Percentiles rank a stretch among this genome's conserved stretches.
phyloP scores from a whole-genome alignment of 73 alveolate genomes.

The Symbiodinium pilosum region DNA sequence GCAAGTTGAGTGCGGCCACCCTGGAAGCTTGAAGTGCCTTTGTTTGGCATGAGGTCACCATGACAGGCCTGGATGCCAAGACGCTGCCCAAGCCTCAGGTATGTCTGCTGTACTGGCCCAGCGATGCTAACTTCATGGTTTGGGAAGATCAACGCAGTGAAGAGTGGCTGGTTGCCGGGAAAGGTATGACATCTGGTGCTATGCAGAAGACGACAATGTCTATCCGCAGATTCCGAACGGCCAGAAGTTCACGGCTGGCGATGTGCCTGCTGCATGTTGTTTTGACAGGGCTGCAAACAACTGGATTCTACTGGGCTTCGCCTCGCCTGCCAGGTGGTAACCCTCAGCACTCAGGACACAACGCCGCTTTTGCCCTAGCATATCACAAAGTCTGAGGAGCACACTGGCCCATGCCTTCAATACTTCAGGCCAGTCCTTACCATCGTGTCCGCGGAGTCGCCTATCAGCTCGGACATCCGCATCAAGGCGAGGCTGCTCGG shows the following conservation, averaged over 20 bases:
- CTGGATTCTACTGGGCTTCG: too few species aligned
- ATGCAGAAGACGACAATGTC: constrained; percentile 74
- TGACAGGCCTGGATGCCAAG: constrained; percentile 59
- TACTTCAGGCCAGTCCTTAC: constrained; percentile 64
- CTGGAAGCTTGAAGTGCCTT: too few species aligned
- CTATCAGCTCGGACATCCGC: constrained; percentile 49
- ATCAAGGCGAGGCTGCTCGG: constrained; percentile 18
- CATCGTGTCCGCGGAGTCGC: constrained; percentile 85
- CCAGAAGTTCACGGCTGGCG: constrained; percentile 68
- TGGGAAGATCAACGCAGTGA: neutral
- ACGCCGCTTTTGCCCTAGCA: constrained; percentile 26
- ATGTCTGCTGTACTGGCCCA: neutral
- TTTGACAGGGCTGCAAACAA: neutral
- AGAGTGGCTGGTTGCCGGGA: neutral
- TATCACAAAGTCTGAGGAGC: too few species aligned
- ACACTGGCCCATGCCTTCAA: too few species aligned
- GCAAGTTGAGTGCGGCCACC: too few species aligned
- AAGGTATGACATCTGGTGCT: constrained; percentile 89
- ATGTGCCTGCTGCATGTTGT: neutral
- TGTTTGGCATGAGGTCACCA: constrained; percentile 18
- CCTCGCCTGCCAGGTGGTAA: constrained; percentile 42
- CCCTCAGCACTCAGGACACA: constrained; percentile 65
- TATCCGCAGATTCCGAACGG: constrained; percentile 77
- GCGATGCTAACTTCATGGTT: too few species aligned
- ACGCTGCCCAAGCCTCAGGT: neutral